Evolutionary conservation across 441 rosid species (phyloP).

Genomic region (Erodium texanum): DNA sequence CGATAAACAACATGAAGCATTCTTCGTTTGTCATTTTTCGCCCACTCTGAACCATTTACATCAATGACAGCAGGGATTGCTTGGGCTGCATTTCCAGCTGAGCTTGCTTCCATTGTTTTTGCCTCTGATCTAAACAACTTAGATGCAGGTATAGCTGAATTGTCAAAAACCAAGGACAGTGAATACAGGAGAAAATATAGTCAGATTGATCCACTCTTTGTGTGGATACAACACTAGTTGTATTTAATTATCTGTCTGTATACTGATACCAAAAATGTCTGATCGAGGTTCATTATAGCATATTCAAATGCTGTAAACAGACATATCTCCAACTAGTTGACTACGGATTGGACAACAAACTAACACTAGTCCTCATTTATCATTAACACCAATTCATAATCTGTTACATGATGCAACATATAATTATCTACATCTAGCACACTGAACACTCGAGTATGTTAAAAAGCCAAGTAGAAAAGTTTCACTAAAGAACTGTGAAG

Average conservation of each 20-base stretch:
- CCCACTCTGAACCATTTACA: conserved; percentile 19
- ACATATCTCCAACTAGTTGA: neutral
- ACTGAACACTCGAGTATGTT: no score
- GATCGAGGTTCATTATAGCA: neutral
- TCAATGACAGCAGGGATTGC: conserved; percentile 22
- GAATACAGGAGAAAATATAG: neutral
- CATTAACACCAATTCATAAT: neutral
- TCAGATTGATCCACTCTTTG: neutral
- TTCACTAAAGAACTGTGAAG: neutral
- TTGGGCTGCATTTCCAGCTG: conserved; percentile 20
- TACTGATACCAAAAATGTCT: neutral
- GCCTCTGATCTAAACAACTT: conserved; percentile 16
- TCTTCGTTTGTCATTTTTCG: conserved; percentile 19
- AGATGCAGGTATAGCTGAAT: conserved; percentile 26
- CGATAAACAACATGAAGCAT: conserved; percentile 25
- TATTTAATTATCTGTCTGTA: neutral
- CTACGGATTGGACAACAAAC: neutral
- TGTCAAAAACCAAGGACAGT: conserved; percentile 5
- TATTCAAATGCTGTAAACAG: conserved; percentile 1
- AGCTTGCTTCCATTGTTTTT: conserved; percentile 11
- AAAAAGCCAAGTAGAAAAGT: no score
- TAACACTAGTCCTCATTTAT: neutral
- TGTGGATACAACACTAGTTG: neutral
- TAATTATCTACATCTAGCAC: neutral
- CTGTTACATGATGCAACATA: neutral